Conservation (phyloP, 805 yeast genomes). For the Starmerella bombicola region DNA sequence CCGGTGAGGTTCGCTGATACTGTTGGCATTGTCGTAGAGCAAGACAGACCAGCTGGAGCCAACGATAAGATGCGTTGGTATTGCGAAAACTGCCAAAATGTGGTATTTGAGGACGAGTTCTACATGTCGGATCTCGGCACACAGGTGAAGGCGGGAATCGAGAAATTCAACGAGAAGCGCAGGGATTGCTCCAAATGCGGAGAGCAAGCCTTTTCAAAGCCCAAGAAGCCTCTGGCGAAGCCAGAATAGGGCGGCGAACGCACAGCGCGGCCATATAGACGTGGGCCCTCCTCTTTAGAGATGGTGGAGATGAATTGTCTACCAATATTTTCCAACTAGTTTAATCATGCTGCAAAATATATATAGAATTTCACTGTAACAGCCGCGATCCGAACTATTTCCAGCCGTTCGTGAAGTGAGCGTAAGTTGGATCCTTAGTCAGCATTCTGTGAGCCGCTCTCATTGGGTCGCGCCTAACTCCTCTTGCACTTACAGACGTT, state of each 20-base stretch:
- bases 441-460: too few relatives aligned
- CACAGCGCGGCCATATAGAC: too few relatives aligned
- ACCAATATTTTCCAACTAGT: too few relatives aligned
- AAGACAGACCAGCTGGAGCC: constrained; percentile 65
- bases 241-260: constrained; percentile 17
- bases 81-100: constrained; percentile 53
- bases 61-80: constrained; percentile 80
- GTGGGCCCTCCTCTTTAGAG: too few relatives aligned
- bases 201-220: constrained; percentile 29
- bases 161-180: constrained; percentile 46
- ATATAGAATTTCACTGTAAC: too few relatives aligned
- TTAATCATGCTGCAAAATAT: not conserved
- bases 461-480: constrained; percentile 6
- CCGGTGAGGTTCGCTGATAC: constrained; percentile 81
- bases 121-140: constrained; percentile 75
- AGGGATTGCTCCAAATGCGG: constrained; percentile 72
- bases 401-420: too few relatives aligned
- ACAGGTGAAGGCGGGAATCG: constrained; percentile 74
- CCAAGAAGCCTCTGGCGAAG: constrained; percentile 16
- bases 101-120: constrained; percentile 58
- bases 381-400: too few relatives aligned
- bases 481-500: not conserved
- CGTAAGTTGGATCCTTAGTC: too few relatives aligned
- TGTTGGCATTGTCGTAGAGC: constrained; percentile 83
- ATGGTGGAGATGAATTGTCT: too few relatives aligned